Evolutionary conservation across 2,329 filamentous ascomycete species (phyloP), one percentile per base, ranked within the genome.

Genomic region (Eutypa lata): DNA sequence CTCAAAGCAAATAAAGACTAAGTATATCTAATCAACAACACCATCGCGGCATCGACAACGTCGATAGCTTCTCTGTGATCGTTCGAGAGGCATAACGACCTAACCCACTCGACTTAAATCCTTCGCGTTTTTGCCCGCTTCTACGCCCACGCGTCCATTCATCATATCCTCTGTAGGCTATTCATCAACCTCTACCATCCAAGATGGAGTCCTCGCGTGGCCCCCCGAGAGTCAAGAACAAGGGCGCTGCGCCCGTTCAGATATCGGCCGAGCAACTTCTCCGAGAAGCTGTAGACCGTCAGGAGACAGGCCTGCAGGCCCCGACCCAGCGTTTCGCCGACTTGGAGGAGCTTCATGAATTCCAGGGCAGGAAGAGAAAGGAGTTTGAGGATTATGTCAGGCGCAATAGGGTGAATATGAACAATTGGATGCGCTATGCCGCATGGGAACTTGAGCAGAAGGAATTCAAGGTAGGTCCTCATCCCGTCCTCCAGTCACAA

Each of bases 381-480:
- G 94, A 96, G 67, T 99, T 96, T 64, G 94, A 99, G 74, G 90
- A 96, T 77, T 97, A 97, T 87, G 90, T 97, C 55, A 87, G 91
- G 59, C 89, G 94, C 59, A 97, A 97, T 69, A 79, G 93, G 66
- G 82, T 97, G 69, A 96, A 95, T 68, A 91, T 97, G 81, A 96
- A 96, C 78, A 97, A 97, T 73, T 99, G 94, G 94, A 91, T 94
- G 81, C 89, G 92, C 66, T 99, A 99, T 79, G 93, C 94, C 52
- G 84, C 90, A 63, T 99, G 92, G 90, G 94, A 99, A 76, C 81
- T 97, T 55, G 93, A 99, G 70, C 94, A 99, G 75, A 97, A 97
- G 73, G 94, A 99, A 75, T 97, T 90, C 72, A 86, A 45, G 38
- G 38, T 42, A 10, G 19, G 38, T 21, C n/a, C n/a, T n/a, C n/a